Evolutionary conservation across 2,329 filamentous ascomycete species (phyloP).

Genomic region (Diplodia sapinea): DNA sequence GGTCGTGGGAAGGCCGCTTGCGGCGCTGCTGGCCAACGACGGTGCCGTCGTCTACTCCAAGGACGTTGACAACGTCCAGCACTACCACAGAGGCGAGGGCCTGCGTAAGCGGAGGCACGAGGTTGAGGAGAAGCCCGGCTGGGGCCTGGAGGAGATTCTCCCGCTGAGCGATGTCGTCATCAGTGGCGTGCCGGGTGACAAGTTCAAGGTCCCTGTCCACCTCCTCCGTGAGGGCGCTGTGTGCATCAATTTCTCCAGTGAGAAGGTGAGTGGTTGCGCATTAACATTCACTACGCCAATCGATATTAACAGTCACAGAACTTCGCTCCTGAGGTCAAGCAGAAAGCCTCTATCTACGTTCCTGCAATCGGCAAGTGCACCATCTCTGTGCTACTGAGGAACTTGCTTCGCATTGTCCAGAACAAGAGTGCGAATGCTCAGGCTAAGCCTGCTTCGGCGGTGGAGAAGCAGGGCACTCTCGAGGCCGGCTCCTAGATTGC

Average conservation of each 20-base stretch:
- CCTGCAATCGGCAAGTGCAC: constrained; percentile 98
- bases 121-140: constrained; percentile 80
- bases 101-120: constrained; percentile 86
- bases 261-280: constrained; percentile 62
- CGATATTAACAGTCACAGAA: constrained; percentile 59
- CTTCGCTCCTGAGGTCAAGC: constrained; percentile 87
- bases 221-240: constrained; percentile 87
- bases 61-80: constrained; percentile 87
- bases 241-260: constrained; percentile 98
- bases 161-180: constrained; percentile 94
- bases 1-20: constrained; percentile 90
- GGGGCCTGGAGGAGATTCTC: constrained; percentile 79
- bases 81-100: constrained; percentile 88
- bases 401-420: constrained; percentile 68
- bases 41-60: constrained; percentile 95
- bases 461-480: constrained; percentile 35
- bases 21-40: constrained; percentile 92
- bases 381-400: constrained; percentile 87
- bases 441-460: constrained; percentile 32
- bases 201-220: constrained; percentile 86
- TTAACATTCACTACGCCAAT: not conserved
- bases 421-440: constrained; percentile 45
- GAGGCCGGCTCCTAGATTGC: constrained; percentile 29
- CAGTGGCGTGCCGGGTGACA: constrained; percentile 84
- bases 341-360: constrained; percentile 95